These are phyloP conservation scores for Phytomonas sp. DNA, from an alignment of 208 protist genomes.

Conservation along the genomic window DNA sequence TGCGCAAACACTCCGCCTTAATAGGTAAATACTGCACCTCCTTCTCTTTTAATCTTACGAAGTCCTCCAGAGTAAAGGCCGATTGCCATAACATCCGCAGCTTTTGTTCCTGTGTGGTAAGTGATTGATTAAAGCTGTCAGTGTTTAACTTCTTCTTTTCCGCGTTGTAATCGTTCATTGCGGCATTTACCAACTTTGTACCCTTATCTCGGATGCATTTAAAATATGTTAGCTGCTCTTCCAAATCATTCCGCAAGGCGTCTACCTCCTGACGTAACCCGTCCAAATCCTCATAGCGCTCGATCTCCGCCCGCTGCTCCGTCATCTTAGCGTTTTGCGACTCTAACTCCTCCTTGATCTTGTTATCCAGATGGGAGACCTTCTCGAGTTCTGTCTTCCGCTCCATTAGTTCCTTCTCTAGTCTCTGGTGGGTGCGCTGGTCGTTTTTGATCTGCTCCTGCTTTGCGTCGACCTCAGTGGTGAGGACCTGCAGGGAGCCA, in stretches of 20 bases:
- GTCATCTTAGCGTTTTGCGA: slow-evolving; percentile 65
- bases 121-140: slow-evolving; percentile 41
- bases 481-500: slow-evolving; percentile 56
- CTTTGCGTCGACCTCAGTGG: slow-evolving; percentile 70
- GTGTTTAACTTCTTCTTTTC: slow-evolving; percentile 40
- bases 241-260: slow-evolving; percentile 37
- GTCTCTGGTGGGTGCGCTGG: slow-evolving; percentile 72
- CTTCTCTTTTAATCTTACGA: slow-evolving; percentile 81
- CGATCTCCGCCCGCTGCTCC: slow-evolving; percentile 74
- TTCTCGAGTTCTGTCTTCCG: slow-evolving; percentile 86
- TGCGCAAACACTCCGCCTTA: slow-evolving; percentile 79
- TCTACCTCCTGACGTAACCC: slow-evolving; percentile 56
- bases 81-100: slow-evolving; percentile 83
- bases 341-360: slow-evolving; percentile 84
- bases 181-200: slow-evolving; percentile 57
- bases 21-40: slow-evolving; percentile 76
- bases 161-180: slow-evolving; percentile 45
- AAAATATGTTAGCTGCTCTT: slow-evolving; percentile 44
- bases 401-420: slow-evolving; percentile 86
- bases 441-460: slow-evolving; percentile 74
- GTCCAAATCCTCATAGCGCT: slow-evolving; percentile 72
- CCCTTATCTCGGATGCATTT: slow-evolving; percentile 58
- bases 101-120: slow-evolving; percentile 76
- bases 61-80: slow-evolving; percentile 80
- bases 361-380: slow-evolving; percentile 76